Evolutionary conservation across 202 grass and related monocot genomes (phyloP), one percentile per base, ranked within the genome.

Genomic region (Alloteropsis angusta): DNA sequence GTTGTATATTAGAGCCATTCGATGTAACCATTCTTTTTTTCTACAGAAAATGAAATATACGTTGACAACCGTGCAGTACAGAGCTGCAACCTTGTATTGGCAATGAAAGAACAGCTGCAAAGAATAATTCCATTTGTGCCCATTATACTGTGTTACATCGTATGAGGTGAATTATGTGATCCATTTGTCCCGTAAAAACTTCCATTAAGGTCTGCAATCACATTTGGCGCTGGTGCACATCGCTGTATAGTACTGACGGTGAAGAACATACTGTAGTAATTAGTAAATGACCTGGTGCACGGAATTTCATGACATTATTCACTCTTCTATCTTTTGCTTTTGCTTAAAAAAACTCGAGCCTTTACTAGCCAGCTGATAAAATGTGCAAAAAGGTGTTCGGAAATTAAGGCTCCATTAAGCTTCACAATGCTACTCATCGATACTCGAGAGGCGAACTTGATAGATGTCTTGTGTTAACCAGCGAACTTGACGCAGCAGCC

Each of bases 21-120:
- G 47, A 82, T 85, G 82, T 91, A 88, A 85, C 82, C 79, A 86
- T 88, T 88, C 61, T 83, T 85, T 78, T 30, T 79, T 66, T 71
- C 74, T 88, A 83, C 46, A 86, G 68, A 82, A 73, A 75, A 86
- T 77, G 69, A 79, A 71, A 77, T 63, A 23, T 77, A 73, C 28
- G 70, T 43, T 75, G 43, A 63, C 58, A 77, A 80, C 43, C 17
- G 3, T 92, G 50, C 55, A 85, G 71, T 60, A 75, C 65, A 66
- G 80, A 82, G 67, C 62, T 65, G 66, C 54, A 75, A 34, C 60
- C 25, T 45, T 82, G 85, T 76, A 76, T 62, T 78, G 78, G 60
- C 73, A 82, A 80, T 78, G 64, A 81, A 78, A 78, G 30, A 73
- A 69, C 37, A 75, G 53, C 41, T 39, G 16, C 25, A 59, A 41